Percentiles rank a stretch among this genome's conserved stretches.
These are phyloP conservation scores for Cyclocybe cylindracea DNA, from an alignment of 768 basidiomycete species.

Conservation along the genomic window DNA sequence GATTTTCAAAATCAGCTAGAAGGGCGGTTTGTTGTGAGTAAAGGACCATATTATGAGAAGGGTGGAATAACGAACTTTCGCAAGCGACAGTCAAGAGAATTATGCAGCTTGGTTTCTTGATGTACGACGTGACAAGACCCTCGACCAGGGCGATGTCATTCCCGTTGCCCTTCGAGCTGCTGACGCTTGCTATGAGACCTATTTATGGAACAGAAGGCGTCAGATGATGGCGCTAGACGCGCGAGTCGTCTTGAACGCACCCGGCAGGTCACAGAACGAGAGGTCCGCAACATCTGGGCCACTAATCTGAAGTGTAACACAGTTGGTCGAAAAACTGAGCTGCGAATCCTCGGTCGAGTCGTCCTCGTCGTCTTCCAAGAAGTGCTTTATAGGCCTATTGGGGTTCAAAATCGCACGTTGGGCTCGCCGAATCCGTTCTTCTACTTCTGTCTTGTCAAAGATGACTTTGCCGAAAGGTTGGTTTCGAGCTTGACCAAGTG, in stretches of 20 bases:
- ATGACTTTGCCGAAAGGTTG: slow-evolving; percentile 51
- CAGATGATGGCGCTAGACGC: too few species aligned
- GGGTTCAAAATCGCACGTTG: slow-evolving; percentile 71
- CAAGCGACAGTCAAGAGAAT: slow-evolving; percentile 65
- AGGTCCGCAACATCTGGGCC: slow-evolving; percentile 63
- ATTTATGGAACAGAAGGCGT: not conserved
- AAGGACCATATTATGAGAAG: not conserved
- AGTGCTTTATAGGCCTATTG: slow-evolving; percentile 26
- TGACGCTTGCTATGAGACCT: slow-evolving; percentile 64
- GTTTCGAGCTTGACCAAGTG: slow-evolving; percentile 38
- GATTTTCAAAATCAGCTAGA: slow-evolving; percentile 79
- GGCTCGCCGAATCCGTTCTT: slow-evolving; percentile 66
- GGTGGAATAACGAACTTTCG: slow-evolving; percentile 48
- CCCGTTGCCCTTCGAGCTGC: slow-evolving; percentile 39
- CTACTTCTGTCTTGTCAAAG: slow-evolving; percentile 51
- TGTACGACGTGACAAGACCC: slow-evolving; percentile 57
- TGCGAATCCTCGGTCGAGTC: slow-evolving; percentile 9
- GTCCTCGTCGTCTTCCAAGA: slow-evolving; percentile 39
- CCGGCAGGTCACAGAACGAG: slow-evolving; percentile 66
- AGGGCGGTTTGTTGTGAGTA: not conserved
- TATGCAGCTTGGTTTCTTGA: slow-evolving; percentile 61
- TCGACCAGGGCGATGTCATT: slow-evolving; percentile 65
- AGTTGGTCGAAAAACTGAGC: slow-evolving; percentile 54
- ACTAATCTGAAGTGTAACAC: slow-evolving; percentile 58
- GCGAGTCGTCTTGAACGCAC: slow-evolving; percentile 21